Evolutionary conservation across 257 asterid species (phyloP).

Genomic region (Nicotiana otophora): DNA sequence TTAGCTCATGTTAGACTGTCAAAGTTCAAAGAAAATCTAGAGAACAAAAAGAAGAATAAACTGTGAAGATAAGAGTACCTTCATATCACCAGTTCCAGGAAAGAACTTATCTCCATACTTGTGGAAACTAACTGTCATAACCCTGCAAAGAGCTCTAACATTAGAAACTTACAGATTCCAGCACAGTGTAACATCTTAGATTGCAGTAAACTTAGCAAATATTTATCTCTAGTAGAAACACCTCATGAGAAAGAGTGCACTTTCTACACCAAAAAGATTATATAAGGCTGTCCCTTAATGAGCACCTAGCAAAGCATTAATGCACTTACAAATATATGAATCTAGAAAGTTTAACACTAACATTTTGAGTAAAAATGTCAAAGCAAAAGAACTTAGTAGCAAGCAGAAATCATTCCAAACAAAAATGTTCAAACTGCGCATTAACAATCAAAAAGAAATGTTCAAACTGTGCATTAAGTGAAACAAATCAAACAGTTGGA

Average conservation of each 20-base stretch:
- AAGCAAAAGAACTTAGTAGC: neutral
- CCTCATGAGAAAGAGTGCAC: neutral
- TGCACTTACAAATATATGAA: neutral
- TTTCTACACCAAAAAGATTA: neutral
- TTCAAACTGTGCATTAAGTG: neutral
- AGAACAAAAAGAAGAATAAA: slow-evolving; percentile 12
- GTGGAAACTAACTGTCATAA: slow-evolving; percentile 99
- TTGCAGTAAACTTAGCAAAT: neutral
- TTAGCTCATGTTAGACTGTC: neutral
- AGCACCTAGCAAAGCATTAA: neutral
- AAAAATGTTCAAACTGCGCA: neutral
- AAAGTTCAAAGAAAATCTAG: neutral
- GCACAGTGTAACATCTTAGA: neutral
- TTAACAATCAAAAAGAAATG: neutral
- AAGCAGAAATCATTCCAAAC: neutral
- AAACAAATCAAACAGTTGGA: neutral
- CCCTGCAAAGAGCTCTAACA: slow-evolving; percentile 45
- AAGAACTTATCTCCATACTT: slow-evolving; percentile 93
- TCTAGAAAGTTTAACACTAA: neutral
- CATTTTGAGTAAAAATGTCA: neutral
- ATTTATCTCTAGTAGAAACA: neutral
- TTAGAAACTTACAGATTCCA: slow-evolving; percentile 6
- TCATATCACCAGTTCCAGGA: slow-evolving; percentile 97
- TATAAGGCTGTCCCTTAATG: neutral
- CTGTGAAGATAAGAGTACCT: slow-evolving; percentile 49